Percentiles rank a stretch among this genome's conserved stretches.
These are phyloP conservation scores for Gracilaria gracilis DNA, from an alignment of 23 red algal genomes.

Conservation along the genomic window DNA sequence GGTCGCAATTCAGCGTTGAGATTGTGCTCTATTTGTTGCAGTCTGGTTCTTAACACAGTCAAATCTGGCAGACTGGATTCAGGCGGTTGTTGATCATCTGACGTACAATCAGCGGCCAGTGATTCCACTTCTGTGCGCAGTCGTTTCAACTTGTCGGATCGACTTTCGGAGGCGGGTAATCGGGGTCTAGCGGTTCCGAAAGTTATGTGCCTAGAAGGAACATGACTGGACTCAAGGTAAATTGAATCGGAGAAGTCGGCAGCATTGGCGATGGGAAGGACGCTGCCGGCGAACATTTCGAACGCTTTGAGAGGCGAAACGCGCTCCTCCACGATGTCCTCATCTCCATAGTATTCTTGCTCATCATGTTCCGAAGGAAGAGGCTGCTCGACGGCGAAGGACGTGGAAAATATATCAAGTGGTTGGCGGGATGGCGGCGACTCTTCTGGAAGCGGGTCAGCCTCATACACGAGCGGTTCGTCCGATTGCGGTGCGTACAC, in stretches of 20 bases:
- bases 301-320: conserved; percentile 49
- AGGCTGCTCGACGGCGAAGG: neutral
- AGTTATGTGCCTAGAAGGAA: neutral
- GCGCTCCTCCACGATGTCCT: conserved; percentile 34
- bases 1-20: conserved; percentile 4
- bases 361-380: neutral
- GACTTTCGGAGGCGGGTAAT: conserved; percentile 22
- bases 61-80: neutral
- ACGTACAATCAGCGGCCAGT: conserved; percentile 24
- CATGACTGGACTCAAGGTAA: conserved; percentile 5
- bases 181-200: neutral
- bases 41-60: neutral
- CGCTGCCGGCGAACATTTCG: conserved; percentile 27
- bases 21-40: conserved; percentile 37
- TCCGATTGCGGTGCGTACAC: conserved; percentile 14
- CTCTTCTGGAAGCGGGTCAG: neutral
- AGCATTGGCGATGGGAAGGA: neutral
- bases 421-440: neutral
- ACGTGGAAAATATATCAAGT: conserved; percentile 15
- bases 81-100: neutral
- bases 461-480: conserved; percentile 45
- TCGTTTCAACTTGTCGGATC: conserved; percentile 34
- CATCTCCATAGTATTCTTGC: conserved; percentile 49
- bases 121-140: conserved; percentile 48
- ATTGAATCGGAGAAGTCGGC: conserved; percentile 45